phyloP scores from a whole-genome alignment of 192 early-diverging fungal genomes.

The Diversispora epigaea region DNA sequence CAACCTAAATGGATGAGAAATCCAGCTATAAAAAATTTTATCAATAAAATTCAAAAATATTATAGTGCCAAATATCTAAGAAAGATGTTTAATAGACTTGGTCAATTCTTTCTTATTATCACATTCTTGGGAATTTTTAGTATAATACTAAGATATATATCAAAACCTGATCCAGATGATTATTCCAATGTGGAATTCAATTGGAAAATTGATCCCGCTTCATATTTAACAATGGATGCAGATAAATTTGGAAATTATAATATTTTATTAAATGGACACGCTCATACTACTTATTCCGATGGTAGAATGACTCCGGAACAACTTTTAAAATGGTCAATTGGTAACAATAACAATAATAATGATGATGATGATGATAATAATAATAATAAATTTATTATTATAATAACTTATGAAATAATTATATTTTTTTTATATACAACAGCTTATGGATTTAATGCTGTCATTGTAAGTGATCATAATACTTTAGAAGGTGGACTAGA shows the following conservation, averaged over 20 bases:
- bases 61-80: neutral
- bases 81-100: neutral
- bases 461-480: slow-evolving; percentile 73
- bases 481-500: slow-evolving; percentile 60
- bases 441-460: slow-evolving; percentile 70
- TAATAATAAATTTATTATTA: neutral
- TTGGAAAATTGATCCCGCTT: slow-evolving; percentile 51
- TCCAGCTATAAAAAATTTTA: no score
- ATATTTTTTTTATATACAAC: neutral
- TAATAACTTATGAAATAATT: neutral
- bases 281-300: slow-evolving; percentile 63
- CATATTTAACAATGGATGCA: slow-evolving; percentile 47
- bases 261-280: slow-evolving; percentile 63
- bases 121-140: neutral
- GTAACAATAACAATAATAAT: slow-evolving; percentile 27
- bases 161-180: slow-evolving; percentile 33
- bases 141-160: slow-evolving; percentile 13
- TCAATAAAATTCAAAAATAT: no score
- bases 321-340: slow-evolving; percentile 61
- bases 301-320: slow-evolving; percentile 58
- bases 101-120: neutral
- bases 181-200: slow-evolving; percentile 45
- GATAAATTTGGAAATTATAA: slow-evolving; percentile 35
- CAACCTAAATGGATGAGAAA: no score
- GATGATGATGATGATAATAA: no score